Evolutionary conservation across 2,329 filamentous ascomycete species (phyloP).

Genomic region (Clonostachys sp.): DNA sequence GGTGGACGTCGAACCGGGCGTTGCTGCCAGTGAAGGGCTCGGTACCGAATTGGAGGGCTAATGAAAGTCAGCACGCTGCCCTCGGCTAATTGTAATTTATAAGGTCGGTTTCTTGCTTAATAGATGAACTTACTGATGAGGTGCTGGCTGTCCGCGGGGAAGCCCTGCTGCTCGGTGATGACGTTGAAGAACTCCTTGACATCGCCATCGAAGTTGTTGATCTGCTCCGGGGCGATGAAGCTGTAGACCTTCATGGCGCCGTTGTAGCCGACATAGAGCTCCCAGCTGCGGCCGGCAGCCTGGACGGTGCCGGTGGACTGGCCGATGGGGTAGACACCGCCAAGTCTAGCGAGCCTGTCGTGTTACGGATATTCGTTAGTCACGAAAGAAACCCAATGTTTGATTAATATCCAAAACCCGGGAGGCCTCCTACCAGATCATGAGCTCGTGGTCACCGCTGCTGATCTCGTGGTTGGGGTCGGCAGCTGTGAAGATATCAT

Average conservation of each 20-base stretch:
- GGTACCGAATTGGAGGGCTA: constrained; percentile 32
- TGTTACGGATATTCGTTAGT: not conserved
- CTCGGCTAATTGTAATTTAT: not conserved
- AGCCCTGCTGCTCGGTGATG: constrained; percentile 39
- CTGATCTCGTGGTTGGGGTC: constrained; percentile 26
- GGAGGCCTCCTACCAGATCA: constrained; percentile 43
- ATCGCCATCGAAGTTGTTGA: constrained; percentile 49
- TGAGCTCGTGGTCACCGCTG: constrained; percentile 52
- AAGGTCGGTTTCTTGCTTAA: not conserved
- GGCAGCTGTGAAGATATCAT: constrained; percentile 51
- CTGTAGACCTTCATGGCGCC: constrained; percentile 57
- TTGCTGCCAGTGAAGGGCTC: constrained; percentile 46
- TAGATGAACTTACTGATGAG: constrained; percentile 26
- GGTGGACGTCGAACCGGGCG: constrained; percentile 5
- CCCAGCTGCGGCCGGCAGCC: constrained; percentile 47
- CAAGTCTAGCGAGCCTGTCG: constrained; percentile 11
- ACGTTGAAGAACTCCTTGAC: constrained; percentile 52
- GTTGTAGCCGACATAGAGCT: constrained; percentile 54
- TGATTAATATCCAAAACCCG: not conserved
- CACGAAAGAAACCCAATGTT: not conserved
- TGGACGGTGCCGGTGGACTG: constrained; percentile 45
- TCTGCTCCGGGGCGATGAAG: constrained; percentile 33
- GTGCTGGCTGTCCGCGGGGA: constrained; percentile 41
- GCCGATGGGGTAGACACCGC: constrained; percentile 11
- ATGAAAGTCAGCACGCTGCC: not conserved